Percentiles rank a stretch among this genome's conserved stretches.
Evolutionary conservation across 2,329 filamentous ascomycete species (phyloP).

Genomic region (Onygenales sp.): DNA sequence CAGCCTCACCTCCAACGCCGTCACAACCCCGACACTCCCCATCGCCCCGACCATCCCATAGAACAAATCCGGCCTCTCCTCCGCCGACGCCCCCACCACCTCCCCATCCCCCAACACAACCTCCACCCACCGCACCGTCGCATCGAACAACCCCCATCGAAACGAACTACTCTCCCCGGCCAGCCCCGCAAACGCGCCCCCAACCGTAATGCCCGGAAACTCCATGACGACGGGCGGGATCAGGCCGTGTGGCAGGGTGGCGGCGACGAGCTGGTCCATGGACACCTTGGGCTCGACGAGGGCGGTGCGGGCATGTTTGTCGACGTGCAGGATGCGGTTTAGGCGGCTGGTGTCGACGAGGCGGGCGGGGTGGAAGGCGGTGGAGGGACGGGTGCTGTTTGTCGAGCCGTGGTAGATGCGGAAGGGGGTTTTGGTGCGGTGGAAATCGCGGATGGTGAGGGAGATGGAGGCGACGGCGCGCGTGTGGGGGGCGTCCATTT

Average conservation of each 20-base stretch:
- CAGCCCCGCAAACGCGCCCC: conserved; percentile 58
- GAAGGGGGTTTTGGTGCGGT: conserved; percentile 49
- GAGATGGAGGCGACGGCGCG: conserved; percentile 38
- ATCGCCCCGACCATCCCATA: conserved; percentile 49
- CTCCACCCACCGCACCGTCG: conserved; percentile 52
- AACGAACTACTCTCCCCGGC: conserved; percentile 60
- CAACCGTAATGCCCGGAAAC: conserved; percentile 60
- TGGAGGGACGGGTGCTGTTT: conserved; percentile 58
- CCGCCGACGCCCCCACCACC: conserved; percentile 38
- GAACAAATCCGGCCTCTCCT: conserved; percentile 46
- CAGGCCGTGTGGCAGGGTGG: conserved; percentile 45
- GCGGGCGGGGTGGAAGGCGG: conserved; percentile 24
- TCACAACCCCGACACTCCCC: conserved; percentile 54
- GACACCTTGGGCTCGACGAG: conserved; percentile 61
- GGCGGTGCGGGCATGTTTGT: conserved; percentile 44
- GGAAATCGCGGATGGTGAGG: conserved; percentile 36
- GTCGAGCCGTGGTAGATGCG: conserved; percentile 68
- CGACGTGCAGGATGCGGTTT: conserved; percentile 50
- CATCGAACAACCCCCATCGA: conserved; percentile 56
- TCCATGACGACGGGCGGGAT: conserved; percentile 61
- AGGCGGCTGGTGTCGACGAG: conserved; percentile 17
- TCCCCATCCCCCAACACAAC: conserved; percentile 53
- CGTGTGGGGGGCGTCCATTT: conserved; percentile 24
- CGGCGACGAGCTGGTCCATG: conserved; percentile 55
- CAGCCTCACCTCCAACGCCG: conserved; percentile 50